These are phyloP conservation scores for Wickerhamia fluorescens DNA, from an alignment of 805 yeast genomes.

Conservation along the genomic window DNA sequence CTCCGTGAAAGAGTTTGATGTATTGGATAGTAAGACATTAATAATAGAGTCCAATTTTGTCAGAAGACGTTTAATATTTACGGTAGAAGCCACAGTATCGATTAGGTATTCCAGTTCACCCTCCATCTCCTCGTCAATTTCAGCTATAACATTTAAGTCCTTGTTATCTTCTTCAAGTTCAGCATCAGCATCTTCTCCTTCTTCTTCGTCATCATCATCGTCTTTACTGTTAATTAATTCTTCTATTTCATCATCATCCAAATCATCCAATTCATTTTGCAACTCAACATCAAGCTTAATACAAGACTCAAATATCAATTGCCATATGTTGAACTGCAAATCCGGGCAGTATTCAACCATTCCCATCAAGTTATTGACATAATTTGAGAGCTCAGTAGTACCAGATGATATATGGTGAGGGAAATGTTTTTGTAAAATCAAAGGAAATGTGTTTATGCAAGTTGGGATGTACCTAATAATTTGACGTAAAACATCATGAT, in stretches of 20 bases:
- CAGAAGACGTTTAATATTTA: slow-evolving; percentile 46
- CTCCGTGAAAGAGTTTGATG: slow-evolving; percentile 43
- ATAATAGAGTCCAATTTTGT: slow-evolving; percentile 69
- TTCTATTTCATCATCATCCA: slow-evolving; percentile 62
- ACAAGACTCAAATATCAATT: slow-evolving; percentile 66
- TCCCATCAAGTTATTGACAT: slow-evolving; percentile 55
- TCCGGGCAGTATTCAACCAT: slow-evolving; percentile 69
- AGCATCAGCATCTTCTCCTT: slow-evolving; percentile 17
- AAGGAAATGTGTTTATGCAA: slow-evolving; percentile 57
- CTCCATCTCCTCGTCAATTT: slow-evolving; percentile 18
- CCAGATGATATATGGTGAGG: slow-evolving; percentile 71
- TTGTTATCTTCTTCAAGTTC: slow-evolving; percentile 20
- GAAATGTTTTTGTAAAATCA: slow-evolving; percentile 49
- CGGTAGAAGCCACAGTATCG: slow-evolving; percentile 34
- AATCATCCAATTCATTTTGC: slow-evolving; percentile 80
- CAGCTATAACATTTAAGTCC: slow-evolving; percentile 28
- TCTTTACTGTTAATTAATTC: slow-evolving; percentile 40
- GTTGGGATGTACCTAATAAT: slow-evolving; percentile 77
- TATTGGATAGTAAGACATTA: slow-evolving; percentile 45
- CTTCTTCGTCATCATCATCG: slow-evolving; percentile 28
- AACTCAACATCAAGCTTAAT: slow-evolving; percentile 88
- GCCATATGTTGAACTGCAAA: slow-evolving; percentile 70
- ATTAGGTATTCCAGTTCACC: slow-evolving; percentile 41
- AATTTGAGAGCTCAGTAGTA: slow-evolving; percentile 48
- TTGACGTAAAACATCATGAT: slow-evolving; percentile 57